Base-by-base conservation (phyloP, 768 basidiomycete genomes). In the Rhodotorula sphaerocarpa region DNA sequence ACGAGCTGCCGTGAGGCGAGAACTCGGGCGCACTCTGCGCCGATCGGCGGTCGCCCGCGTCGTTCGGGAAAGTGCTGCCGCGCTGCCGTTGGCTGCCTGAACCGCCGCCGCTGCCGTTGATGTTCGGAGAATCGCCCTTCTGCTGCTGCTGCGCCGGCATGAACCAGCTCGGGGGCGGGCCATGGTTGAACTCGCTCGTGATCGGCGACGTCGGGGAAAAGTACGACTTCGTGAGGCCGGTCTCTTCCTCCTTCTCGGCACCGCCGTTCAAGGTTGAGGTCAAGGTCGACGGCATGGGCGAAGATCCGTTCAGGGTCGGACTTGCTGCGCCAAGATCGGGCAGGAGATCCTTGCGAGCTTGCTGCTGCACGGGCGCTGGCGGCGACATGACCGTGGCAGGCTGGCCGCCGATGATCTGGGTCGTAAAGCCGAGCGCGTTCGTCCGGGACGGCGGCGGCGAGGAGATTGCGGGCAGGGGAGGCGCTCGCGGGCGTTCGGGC, bases 281-380 rank as follows among this genome's bases (percentile, higher is more conserved):
- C 21, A 28, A 41, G 7, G n/a, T 39, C 10, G 36, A 9, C 21
- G 15, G 7, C 34, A n/a, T 45, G 15, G 53, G n/a, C n/a, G n/a
- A n/a, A n/a, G n/a, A n/a, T n/a, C n/a, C n/a, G n/a, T n/a, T n/a
- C n/a, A n/a, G n/a, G n/a, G n/a, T n/a, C n/a, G n/a, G 34, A 31
- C 41, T 52, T 18, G 59, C 36, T 2, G 48, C 16, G n/a, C 63
- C 63, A 44, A 69, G 61, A 50, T 65, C 59, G 36, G 67, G 67
- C 30, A 33, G 61, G 15, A 63, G 50, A 2, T 57, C 23, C 20
- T 52, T 23, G 27, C 52, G n/a, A n/a, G 61, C 10, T 55, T 47
- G 20, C 48, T 45, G 30, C 23, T 23, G 12, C 27, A 16, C 4
- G 59, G 59, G 23, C 44, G 27, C 20, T 3, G 33, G 7, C 3